Conservation (phyloP, 805 yeast genomes). For the Candida cerambycidarum region DNA sequence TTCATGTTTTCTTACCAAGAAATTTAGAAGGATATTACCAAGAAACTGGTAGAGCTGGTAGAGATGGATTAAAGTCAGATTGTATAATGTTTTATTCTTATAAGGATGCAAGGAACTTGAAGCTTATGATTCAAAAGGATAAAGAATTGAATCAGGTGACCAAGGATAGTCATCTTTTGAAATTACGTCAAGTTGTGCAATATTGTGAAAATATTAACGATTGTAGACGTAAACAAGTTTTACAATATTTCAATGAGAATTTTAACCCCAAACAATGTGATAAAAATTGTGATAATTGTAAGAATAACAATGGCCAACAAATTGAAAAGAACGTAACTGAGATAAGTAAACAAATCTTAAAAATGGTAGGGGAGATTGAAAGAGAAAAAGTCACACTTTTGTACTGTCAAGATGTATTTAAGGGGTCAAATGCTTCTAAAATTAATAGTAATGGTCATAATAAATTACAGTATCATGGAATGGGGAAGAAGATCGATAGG, state of each 20-base stretch:
- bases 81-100: slow-evolving; percentile 82
- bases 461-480: slow-evolving; percentile 61
- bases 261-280: slow-evolving; percentile 67
- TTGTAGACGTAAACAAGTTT: slow-evolving; percentile 84
- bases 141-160: slow-evolving; percentile 60
- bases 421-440: slow-evolving; percentile 67
- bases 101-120: slow-evolving; percentile 75
- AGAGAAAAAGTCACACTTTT: slow-evolving; percentile 66
- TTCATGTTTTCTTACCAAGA: slow-evolving; percentile 85
- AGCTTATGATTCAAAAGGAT: slow-evolving; percentile 76
- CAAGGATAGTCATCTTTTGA: slow-evolving; percentile 73
- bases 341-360: slow-evolving; percentile 57
- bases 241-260: slow-evolving; percentile 85
- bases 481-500: slow-evolving; percentile 62
- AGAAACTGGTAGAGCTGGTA: slow-evolving; percentile 97
- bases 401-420: slow-evolving; percentile 79
- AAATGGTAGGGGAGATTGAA: slow-evolving; percentile 57
- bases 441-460: slow-evolving; percentile 65
- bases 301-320: slow-evolving; percentile 35
- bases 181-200: slow-evolving; percentile 79
- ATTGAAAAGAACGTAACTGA: slow-evolving; percentile 68
- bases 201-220: slow-evolving; percentile 91
- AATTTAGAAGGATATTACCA: slow-evolving; percentile 95
- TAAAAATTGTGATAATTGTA: slow-evolving; percentile 85
- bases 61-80: slow-evolving; percentile 83